A percentile compares a stretch with the other conserved stretches of the same genome.
Evolutionary conservation across 73 alveolate species (phyloP).

Genomic region (Symbiodinium pilosum): DNA sequence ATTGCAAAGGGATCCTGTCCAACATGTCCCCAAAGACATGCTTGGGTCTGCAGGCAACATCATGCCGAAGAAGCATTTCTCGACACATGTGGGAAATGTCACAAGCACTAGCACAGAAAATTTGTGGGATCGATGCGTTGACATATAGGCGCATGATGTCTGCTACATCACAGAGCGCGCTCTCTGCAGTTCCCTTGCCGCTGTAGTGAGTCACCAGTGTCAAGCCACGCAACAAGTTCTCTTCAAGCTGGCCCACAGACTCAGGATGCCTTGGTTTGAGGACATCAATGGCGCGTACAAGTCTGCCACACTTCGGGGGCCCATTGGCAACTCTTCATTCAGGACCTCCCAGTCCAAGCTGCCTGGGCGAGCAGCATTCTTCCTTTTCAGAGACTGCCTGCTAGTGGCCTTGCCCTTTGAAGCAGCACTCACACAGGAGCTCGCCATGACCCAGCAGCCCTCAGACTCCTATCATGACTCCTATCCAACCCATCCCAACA

Average conservation of each 20-base stretch:
- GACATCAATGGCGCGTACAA: not conserved
- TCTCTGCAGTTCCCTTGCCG: not conserved
- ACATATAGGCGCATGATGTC: not conserved
- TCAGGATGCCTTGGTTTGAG: not conserved
- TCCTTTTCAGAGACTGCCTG: not conserved
- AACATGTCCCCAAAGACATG: not conserved
- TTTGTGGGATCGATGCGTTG: too few relatives aligned
- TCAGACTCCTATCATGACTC: too few relatives aligned
- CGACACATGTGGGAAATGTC: not conserved
- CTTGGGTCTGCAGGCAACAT: not conserved
- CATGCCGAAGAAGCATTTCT: not conserved
- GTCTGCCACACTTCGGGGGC: not conserved
- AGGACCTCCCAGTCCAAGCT: not conserved
- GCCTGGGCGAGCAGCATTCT: not conserved
- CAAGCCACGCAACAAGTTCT: not conserved
- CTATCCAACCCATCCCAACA: too few relatives aligned
- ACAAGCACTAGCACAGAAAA: not conserved
- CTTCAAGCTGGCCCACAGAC: not conserved
- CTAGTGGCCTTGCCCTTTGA: too few relatives aligned
- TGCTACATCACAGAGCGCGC: not conserved
- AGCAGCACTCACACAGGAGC: too few relatives aligned
- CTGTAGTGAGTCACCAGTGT: not conserved
- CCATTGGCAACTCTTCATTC: not conserved
- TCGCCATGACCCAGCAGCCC: too few relatives aligned
- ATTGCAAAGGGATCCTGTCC: not conserved